These are phyloP conservation scores for Corymbia calophylla DNA, from an alignment of 441 rosid species.

Conservation along the genomic window DNA sequence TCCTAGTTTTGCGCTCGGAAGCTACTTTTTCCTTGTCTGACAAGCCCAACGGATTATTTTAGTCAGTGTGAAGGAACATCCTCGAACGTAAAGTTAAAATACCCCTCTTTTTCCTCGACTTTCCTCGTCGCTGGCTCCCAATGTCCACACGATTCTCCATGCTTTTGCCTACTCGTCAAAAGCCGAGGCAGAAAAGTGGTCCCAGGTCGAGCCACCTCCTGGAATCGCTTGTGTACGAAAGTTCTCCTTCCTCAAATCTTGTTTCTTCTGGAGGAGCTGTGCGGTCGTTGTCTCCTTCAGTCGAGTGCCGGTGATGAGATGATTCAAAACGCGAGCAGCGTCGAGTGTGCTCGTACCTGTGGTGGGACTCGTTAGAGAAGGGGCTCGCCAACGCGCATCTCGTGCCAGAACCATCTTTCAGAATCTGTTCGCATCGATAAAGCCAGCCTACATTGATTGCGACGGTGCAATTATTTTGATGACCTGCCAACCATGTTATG, in stretches of 20 bases:
- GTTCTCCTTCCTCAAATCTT: neutral
- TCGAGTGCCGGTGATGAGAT: neutral
- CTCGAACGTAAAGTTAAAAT: neutral
- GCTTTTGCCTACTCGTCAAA: neutral
- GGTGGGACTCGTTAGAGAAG: neutral
- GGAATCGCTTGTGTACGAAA: neutral
- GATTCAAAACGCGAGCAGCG: neutral
- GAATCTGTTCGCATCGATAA: neutral
- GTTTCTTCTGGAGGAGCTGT: neutral
- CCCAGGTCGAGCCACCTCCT: neutral
- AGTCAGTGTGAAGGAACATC: neutral
- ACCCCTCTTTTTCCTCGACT: neutral
- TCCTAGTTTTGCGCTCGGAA: neutral
- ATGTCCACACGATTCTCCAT: neutral
- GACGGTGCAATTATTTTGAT: neutral
- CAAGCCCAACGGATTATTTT: neutral
- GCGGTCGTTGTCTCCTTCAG: neutral
- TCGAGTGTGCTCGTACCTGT: neutral
- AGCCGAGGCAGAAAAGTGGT: neutral
- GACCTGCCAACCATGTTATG: neutral
- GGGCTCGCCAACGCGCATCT: neutral
- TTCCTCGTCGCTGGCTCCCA: neutral
- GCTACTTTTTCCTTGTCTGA: neutral
- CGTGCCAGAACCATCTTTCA: neutral
- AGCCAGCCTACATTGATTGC: neutral